A percentile compares a stretch with the other conserved stretches of the same genome.
phyloP scores from a whole-genome alignment of 73 alveolate genomes.

The Blepharisma japonicum region DNA sequence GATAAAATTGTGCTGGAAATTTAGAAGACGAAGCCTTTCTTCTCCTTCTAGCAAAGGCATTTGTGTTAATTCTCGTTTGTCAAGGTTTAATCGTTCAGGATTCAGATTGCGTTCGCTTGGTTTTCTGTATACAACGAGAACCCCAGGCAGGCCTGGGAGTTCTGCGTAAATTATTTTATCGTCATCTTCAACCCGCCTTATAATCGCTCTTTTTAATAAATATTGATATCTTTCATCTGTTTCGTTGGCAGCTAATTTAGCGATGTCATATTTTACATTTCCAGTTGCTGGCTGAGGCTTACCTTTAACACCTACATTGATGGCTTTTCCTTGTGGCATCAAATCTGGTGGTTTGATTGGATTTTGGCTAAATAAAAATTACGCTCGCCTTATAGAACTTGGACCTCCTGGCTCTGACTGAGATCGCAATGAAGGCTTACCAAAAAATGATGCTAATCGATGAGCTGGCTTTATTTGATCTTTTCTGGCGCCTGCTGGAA shows the following conservation, averaged over 20 bases:
- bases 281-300: not conserved
- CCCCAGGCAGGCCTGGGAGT: constrained; percentile 87
- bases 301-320: constrained; percentile 4
- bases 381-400: too few relatives aligned
- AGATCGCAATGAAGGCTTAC: too few relatives aligned
- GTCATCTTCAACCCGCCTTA: constrained; percentile 85
- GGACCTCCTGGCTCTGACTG: too few relatives aligned
- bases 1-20: constrained; percentile 78
- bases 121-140: constrained; percentile 84
- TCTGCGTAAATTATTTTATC: constrained; percentile 88
- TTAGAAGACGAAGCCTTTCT: constrained; percentile 77
- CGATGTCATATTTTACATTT: not conserved
- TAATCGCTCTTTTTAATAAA: constrained; percentile 78
- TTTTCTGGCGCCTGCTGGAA: too few relatives aligned
- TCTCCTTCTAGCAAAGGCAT: constrained; percentile 95
- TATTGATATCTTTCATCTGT: constrained; percentile 84
- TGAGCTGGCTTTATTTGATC: too few relatives aligned
- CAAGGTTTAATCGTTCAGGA: constrained; percentile 82
- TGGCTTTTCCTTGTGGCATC: constrained; percentile 24
- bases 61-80: constrained; percentile 84
- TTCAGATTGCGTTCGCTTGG: constrained; percentile 82
- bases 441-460: too few relatives aligned
- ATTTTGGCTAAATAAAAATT: too few relatives aligned
- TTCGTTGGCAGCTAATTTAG: not conserved
- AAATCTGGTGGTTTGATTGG: constrained; percentile 7